Evolutionary conservation across 1,284 basidiomycete species (phyloP).

Genomic region (Boletellus deceptivus): DNA sequence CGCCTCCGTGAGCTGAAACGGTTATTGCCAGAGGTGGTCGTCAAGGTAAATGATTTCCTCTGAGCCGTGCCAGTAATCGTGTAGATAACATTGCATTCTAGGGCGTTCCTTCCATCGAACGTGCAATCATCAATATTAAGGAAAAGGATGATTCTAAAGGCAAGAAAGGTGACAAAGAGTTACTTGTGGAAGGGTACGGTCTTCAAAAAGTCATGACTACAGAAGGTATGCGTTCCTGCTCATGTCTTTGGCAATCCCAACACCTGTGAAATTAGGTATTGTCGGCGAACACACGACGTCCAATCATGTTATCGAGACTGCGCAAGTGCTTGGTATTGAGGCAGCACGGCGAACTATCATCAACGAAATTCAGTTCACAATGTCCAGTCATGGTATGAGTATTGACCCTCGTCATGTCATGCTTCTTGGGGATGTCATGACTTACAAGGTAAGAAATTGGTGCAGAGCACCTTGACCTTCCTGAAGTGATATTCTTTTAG

Average conservation of each 20-base stretch:
- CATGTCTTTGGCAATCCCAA: neutral
- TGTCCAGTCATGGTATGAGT: slow-evolving; percentile 97
- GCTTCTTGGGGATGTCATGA: slow-evolving; percentile 98
- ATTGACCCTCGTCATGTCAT: slow-evolving; percentile 99
- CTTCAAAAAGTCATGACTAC: slow-evolving; percentile 96
- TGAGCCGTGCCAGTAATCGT: neutral
- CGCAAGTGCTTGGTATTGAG: slow-evolving; percentile 94
- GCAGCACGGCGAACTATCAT: slow-evolving; percentile 94
- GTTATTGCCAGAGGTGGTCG: slow-evolving; percentile 77
- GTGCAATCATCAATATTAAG: slow-evolving; percentile 92
- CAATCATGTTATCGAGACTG: slow-evolving; percentile 97
- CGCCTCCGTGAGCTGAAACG: slow-evolving; percentile 84
- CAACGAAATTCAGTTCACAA: slow-evolving; percentile 97
- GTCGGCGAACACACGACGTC: slow-evolving; percentile 90
- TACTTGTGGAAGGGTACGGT: slow-evolving; percentile 97
- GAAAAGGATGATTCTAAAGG: slow-evolving; percentile 75
- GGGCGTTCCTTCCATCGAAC: slow-evolving; percentile 83
- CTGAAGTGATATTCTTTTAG: slow-evolving; percentile 36
- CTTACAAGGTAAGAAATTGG: slow-evolving; percentile 78
- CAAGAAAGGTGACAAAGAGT: slow-evolving; percentile 80
- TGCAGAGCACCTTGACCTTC: neutral
- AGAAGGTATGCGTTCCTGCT: slow-evolving; percentile 62
- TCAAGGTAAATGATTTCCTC: slow-evolving; percentile 59
- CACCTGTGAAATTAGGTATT: slow-evolving; percentile 59
- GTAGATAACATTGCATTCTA: slow-evolving; percentile 27